phyloP scores from a whole-genome alignment of 768 basidiomycete species.

The Pleurotus ostreatus region DNA sequence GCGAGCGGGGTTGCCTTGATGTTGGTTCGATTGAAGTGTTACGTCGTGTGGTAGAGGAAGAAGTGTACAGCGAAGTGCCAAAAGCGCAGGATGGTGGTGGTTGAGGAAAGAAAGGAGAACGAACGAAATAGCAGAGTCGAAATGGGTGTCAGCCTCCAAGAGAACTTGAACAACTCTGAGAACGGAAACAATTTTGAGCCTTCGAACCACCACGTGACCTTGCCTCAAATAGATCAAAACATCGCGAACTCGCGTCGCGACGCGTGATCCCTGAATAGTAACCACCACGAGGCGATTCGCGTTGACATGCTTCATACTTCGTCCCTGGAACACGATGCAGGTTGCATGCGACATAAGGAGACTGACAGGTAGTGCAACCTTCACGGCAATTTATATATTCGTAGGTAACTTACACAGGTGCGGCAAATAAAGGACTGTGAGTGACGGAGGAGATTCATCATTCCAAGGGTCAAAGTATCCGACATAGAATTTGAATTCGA shows the following conservation, averaged over 20 bases:
- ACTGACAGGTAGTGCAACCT: too few relatives aligned
- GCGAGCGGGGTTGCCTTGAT: slow-evolving; percentile 13
- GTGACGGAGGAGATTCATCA: neutral
- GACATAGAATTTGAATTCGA: neutral
- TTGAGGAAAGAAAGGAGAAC: slow-evolving; percentile 14
- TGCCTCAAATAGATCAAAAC: slow-evolving; percentile 9
- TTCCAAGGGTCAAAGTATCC: neutral
- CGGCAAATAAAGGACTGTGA: too few relatives aligned
- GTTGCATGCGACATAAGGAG: too few relatives aligned
- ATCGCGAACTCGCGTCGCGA: slow-evolving; percentile 10
- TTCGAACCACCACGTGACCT: slow-evolving; percentile 19
- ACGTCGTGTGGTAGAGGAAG: slow-evolving; percentile 26
- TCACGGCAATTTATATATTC: too few relatives aligned
- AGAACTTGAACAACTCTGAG: slow-evolving; percentile 14
- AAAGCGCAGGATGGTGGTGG: slow-evolving; percentile 21
- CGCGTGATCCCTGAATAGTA: slow-evolving; percentile 1
- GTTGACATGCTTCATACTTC: too few relatives aligned
- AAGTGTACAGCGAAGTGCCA: slow-evolving; percentile 22
- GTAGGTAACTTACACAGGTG: too few relatives aligned
- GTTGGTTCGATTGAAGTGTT: slow-evolving; percentile 10
- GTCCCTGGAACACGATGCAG: too few relatives aligned
- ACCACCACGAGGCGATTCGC: neutral
- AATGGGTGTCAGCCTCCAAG: slow-evolving; percentile 19
- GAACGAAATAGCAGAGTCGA: slow-evolving; percentile 30
- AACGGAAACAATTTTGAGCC: slow-evolving; percentile 15